These are phyloP conservation scores for Arthrobotrys iridis DNA, from an alignment of 2,329 filamentous ascomycete genomes.

Conservation along the genomic window DNA sequence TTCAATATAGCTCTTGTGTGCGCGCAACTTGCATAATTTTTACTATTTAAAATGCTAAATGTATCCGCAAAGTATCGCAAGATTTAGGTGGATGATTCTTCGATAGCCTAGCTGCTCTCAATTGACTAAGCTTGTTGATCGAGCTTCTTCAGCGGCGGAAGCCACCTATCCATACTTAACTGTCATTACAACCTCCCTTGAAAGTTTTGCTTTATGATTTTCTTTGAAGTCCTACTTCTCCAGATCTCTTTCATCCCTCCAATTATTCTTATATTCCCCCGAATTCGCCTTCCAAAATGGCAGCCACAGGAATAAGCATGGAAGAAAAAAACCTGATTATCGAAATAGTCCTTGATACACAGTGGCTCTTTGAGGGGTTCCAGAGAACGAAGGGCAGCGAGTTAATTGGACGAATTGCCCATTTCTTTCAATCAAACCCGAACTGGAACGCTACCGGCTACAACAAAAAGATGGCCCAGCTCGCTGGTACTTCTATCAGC, in stretches of 20 bases:
- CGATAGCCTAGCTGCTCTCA: not conserved
- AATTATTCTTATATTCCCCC: not conserved
- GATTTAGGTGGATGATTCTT: not conserved
- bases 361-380: conserved; percentile 40
- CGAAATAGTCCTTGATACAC: conserved; percentile 25
- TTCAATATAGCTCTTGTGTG: not conserved
- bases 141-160: conserved; percentile 11
- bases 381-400: conserved; percentile 34
- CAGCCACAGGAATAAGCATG: conserved; percentile 15
- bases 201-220: not conserved
- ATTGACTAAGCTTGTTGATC: conserved; percentile 40
- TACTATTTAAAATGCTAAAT: conserved; percentile 10
- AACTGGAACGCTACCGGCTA: conserved; percentile 34
- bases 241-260: not conserved
- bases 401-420: conserved; percentile 16
- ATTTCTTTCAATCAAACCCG: conserved; percentile 28
- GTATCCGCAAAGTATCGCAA: conserved; percentile 10
- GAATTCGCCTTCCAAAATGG: not conserved
- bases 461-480: conserved; percentile 29
- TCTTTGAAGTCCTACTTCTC: not conserved
- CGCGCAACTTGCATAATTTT: not conserved
- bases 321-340: conserved; percentile 15
- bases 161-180: conserved; percentile 10
- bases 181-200: conserved; percentile 6
- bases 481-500: conserved; percentile 24